phyloP scores from a whole-genome alignment of 2,329 filamentous ascomycete genomes.

The Penicillium sp. region DNA sequence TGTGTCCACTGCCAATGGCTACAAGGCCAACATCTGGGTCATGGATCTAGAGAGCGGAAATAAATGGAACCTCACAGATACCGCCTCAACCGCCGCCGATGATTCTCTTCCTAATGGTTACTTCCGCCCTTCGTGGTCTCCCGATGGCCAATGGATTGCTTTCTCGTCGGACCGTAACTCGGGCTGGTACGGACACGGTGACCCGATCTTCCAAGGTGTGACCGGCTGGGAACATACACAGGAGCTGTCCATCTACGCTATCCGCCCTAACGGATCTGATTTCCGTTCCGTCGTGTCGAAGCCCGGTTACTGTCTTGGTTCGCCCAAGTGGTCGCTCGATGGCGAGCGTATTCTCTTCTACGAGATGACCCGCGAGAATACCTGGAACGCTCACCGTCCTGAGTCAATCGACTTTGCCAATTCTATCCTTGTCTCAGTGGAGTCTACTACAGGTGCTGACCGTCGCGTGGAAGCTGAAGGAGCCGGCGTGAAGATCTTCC shows the following conservation, averaged over 20 bases:
- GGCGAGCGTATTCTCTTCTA: constrained; percentile 43
- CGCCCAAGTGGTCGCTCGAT: constrained; percentile 33
- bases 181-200: constrained; percentile 42
- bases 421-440: constrained; percentile 10
- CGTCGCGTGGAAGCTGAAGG: constrained; percentile 29
- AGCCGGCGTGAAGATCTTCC: constrained; percentile 31
- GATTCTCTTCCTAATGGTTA: constrained; percentile 30
- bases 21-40: constrained; percentile 43
- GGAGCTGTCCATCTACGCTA: constrained; percentile 14
- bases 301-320: constrained; percentile 9
- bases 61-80: constrained; percentile 39
- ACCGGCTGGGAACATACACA: constrained; percentile 9
- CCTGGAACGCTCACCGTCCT: constrained; percentile 37
- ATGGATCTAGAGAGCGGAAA: constrained; percentile 36
- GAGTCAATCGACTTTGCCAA: constrained; percentile 22
- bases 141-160: constrained; percentile 42
- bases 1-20: constrained; percentile 39
- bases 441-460: constrained; percentile 25
- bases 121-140: constrained; percentile 43
- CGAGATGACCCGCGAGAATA: constrained; percentile 40
- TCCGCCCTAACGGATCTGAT: constrained; percentile 11
- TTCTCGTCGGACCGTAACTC: constrained; percentile 46
- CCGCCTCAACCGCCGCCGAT: constrained; percentile 5
- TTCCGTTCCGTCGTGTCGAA: constrained; percentile 6
- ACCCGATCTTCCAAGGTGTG: constrained; percentile 7